Evolutionary conservation across 768 basidiomycete genomes (phyloP).

Genomic region (Steccherinum ochraceum): DNA sequence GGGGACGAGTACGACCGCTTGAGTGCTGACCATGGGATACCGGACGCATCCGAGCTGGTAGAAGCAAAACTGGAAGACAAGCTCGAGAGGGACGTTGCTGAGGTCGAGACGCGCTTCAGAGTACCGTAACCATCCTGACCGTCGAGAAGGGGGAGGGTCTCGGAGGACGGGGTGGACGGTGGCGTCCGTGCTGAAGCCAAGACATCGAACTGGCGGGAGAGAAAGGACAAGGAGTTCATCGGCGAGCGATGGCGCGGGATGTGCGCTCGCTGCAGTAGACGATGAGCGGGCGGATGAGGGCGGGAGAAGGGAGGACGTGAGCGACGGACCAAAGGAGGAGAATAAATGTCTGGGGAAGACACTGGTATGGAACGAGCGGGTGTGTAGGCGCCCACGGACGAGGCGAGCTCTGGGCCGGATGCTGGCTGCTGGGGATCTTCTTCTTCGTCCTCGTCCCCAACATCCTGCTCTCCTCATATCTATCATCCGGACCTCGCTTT

Average conservation of each 20-base stretch:
- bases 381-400: neutral
- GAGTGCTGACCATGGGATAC: slow-evolving; percentile 24
- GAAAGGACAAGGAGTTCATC: slow-evolving; percentile 80
- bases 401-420: no score
- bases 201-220: slow-evolving; percentile 80
- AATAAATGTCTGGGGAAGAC: neutral
- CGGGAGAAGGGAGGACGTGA: slow-evolving; percentile 3
- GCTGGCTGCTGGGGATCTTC: neutral
- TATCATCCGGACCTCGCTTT: neutral
- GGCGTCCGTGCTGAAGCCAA: slow-evolving; percentile 56
- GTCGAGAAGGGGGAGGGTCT: slow-evolving; percentile 26
- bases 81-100: slow-evolving; percentile 46
- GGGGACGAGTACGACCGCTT: slow-evolving; percentile 64
- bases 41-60: slow-evolving; percentile 3
- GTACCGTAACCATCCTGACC: slow-evolving; percentile 12
- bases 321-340: neutral
- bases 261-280: slow-evolving; percentile 3
- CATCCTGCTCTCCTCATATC: neutral
- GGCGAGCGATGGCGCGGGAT: slow-evolving; percentile 8
- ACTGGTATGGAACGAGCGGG: neutral
- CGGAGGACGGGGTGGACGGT: slow-evolving; percentile 46
- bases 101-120: slow-evolving; percentile 43
- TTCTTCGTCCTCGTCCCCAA: neutral
- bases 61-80: slow-evolving; percentile 25
- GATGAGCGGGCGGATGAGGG: neutral